A percentile compares a stretch with the other conserved stretches of the same genome.
Conservation (phyloP, 2,329 filamentous ascomycete species). For the Bimuria novae-zelandiae region DNA sequence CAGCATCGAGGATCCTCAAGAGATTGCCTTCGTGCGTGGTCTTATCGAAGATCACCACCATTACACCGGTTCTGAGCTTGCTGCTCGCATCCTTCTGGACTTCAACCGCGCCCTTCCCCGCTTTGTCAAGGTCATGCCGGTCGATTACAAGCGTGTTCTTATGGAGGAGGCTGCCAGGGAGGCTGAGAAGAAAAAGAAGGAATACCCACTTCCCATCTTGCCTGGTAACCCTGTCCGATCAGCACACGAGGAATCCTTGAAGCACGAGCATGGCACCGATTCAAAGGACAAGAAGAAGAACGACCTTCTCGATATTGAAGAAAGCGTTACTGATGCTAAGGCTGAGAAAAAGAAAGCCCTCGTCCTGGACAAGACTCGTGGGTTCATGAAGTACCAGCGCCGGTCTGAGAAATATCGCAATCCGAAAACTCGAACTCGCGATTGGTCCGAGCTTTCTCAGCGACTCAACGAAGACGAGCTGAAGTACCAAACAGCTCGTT, state of each 20-base stretch:
- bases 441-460: slow-evolving; percentile 89
- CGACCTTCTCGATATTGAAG: slow-evolving; percentile 80
- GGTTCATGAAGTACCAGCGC: slow-evolving; percentile 96
- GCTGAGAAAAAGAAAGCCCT: slow-evolving; percentile 90
- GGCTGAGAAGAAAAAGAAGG: slow-evolving; percentile 80
- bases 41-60: slow-evolving; percentile 97
- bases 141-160: slow-evolving; percentile 94
- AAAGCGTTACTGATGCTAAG: slow-evolving; percentile 81
- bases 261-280: slow-evolving; percentile 63
- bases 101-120: slow-evolving; percentile 88
- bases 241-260: slow-evolving; percentile 58
- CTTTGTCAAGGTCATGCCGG: slow-evolving; percentile 91
- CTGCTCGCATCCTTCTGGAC: slow-evolving; percentile 90
- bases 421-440: slow-evolving; percentile 80
- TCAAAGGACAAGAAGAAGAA: slow-evolving; percentile 69
- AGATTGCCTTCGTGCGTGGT: slow-evolving; percentile 88
- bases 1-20: slow-evolving; percentile 78
- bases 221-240: slow-evolving; percentile 65
- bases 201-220: slow-evolving; percentile 79
- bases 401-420: slow-evolving; percentile 91
- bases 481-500: slow-evolving; percentile 94
- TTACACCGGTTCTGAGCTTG: slow-evolving; percentile 94
- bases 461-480: slow-evolving; percentile 92
- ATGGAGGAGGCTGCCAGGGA: slow-evolving; percentile 84
- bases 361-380: slow-evolving; percentile 94